A percentile compares a stretch with the other conserved stretches of the same genome.
Conservation (phyloP, 2,329 filamentous ascomycete species). For the Nectriaceae sp. region DNA sequence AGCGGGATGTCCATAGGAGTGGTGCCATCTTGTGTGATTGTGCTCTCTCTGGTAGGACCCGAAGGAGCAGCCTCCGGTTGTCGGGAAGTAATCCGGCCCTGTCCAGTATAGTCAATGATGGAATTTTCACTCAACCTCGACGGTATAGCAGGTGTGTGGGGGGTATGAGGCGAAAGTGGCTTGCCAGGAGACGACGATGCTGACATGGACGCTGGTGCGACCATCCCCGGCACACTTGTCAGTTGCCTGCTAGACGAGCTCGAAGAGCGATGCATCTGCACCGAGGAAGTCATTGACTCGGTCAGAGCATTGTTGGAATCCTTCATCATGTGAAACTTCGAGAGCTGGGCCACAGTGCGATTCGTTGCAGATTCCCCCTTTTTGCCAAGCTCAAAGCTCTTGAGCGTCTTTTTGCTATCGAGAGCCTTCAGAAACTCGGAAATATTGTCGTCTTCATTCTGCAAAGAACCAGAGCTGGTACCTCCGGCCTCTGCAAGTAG, state of each 20-base stretch:
- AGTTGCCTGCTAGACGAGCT: constrained; percentile 68
- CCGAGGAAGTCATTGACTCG: constrained; percentile 90
- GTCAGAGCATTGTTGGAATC: constrained; percentile 88
- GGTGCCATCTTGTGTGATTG: constrained; percentile 53
- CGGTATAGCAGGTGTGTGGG: constrained; percentile 90
- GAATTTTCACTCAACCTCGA: constrained; percentile 92
- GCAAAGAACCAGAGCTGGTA: constrained; percentile 66
- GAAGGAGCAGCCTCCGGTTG: constrained; percentile 28
- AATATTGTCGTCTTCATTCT: constrained; percentile 87
- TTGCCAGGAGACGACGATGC: constrained; percentile 89
- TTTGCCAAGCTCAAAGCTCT: constrained; percentile 71
- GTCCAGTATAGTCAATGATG: constrained; percentile 49
- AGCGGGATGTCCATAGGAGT: constrained; percentile 74
- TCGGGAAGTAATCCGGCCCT: constrained; percentile 33
- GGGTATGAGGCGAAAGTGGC: constrained; percentile 84
- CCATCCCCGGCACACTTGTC: constrained; percentile 64
- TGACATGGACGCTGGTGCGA: constrained; percentile 75
- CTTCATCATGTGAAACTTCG: constrained; percentile 83
- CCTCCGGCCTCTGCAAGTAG: constrained; percentile 71
- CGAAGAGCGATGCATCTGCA: constrained; percentile 80
- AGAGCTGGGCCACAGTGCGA: constrained; percentile 76
- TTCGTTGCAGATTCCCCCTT: constrained; percentile 71
- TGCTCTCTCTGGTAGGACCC: constrained; percentile 38
- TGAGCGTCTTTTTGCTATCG: constrained; percentile 84
- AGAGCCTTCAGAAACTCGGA: constrained; percentile 89